phyloP scores from a whole-genome alignment of 2,329 filamentous ascomycete genomes.

The Geosmithia putterillii region DNA sequence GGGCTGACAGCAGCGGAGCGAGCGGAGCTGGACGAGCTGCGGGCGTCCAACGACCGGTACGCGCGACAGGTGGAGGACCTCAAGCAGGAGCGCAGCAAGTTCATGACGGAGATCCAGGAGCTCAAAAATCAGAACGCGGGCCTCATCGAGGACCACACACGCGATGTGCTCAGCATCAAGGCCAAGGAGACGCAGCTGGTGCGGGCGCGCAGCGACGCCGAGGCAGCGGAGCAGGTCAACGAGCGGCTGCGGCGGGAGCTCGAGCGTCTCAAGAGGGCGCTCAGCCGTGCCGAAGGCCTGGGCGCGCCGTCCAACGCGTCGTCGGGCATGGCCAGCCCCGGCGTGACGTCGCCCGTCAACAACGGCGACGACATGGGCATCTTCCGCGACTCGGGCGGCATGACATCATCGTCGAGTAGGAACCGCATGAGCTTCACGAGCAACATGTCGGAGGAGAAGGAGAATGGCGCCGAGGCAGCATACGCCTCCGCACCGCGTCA shows the following conservation, averaged over 20 bases:
- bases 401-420: slow-evolving; percentile 16
- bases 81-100: slow-evolving; percentile 67
- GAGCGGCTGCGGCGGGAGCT: slow-evolving; percentile 79
- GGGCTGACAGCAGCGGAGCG: slow-evolving; percentile 70
- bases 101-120: slow-evolving; percentile 81
- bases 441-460: slow-evolving; percentile 62
- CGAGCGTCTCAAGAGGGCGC: slow-evolving; percentile 83
- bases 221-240: slow-evolving; percentile 76
- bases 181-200: slow-evolving; percentile 97
- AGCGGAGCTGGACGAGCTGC: slow-evolving; percentile 84
- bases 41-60: slow-evolving; percentile 69
- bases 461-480: slow-evolving; percentile 42
- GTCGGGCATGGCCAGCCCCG: slow-evolving; percentile 23
- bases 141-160: slow-evolving; percentile 91
- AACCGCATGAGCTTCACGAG: slow-evolving; percentile 53
- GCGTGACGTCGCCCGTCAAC: slow-evolving; percentile 26
- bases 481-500: slow-evolving; percentile 26
- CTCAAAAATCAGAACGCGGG: slow-evolving; percentile 95
- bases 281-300: slow-evolving; percentile 47
- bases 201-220: slow-evolving; percentile 77
- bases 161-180: slow-evolving; percentile 91
- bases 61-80: slow-evolving; percentile 66
- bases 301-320: slow-evolving; percentile 18
- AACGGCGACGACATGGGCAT: slow-evolving; percentile 46
- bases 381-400: slow-evolving; percentile 38